Conservation (phyloP, 1,139 yeast genomes). For the Candida mesenterica region DNA sequence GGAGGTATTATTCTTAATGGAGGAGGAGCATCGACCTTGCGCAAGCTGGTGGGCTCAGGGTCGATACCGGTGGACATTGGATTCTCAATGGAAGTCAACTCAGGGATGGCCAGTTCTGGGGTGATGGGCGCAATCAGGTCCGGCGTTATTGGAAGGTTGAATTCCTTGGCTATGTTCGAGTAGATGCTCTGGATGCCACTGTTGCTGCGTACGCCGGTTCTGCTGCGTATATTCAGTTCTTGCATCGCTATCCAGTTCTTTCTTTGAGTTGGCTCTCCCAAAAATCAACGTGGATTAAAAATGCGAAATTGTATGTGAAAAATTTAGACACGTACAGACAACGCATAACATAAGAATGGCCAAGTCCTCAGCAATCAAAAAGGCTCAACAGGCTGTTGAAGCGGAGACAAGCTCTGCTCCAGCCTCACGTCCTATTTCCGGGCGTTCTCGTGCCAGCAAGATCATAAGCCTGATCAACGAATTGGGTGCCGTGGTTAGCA, state of each 20-base stretch:
- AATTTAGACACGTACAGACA: constrained; percentile 8
- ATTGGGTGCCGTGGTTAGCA: constrained; percentile 45
- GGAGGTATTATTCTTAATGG: constrained; percentile 82
- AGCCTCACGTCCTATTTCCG: constrained; percentile 9
- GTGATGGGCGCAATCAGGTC: no score
- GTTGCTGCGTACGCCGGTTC: no score
- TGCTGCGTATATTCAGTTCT: not conserved
- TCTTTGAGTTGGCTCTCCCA: not conserved
- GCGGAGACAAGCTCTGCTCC: constrained; percentile 14
- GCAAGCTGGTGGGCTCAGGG: constrained; percentile 14
- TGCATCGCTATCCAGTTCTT: not conserved
- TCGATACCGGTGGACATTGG: not conserved
- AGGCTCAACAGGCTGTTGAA: constrained; percentile 18
- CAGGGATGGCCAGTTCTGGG: no score
- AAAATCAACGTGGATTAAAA: not conserved
- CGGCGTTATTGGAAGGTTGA: no score
- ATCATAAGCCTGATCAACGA: constrained; percentile 31
- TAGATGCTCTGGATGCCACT: no score
- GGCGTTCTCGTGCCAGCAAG: constrained; percentile 5
- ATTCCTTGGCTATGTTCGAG: no score
- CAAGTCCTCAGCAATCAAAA: constrained; percentile 34
- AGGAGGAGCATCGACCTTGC: constrained; percentile 42
- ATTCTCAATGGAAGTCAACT: no score
- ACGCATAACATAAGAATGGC: constrained; percentile 30
- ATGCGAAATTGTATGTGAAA: constrained; percentile 1